Evolutionary conservation across 1,284 basidiomycete species (phyloP), one percentile per base, ranked within the genome.

Genomic region (Neotropicomus parvogracilis): DNA sequence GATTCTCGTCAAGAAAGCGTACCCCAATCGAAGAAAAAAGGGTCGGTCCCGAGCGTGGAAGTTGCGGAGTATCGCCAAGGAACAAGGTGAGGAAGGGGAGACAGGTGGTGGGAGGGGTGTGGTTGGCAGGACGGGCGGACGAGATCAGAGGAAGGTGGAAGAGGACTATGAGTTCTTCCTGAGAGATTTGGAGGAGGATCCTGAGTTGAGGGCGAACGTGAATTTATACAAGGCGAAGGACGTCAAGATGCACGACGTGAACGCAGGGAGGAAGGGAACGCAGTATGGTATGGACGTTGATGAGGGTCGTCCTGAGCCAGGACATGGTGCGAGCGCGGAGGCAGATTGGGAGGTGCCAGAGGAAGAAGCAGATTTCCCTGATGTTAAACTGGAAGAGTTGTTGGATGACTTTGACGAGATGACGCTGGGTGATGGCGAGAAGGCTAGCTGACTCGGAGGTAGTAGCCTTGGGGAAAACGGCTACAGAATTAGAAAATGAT

Each of bases 161-260:
- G 85, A 91, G 65, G 95, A 98, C 65, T 99, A 98, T 68, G 95
- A 98, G 73, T 60, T 92, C 54, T 99, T 99, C 83, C 73, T 99
- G 70, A 80, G 91, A 44, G 95, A 98, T 61, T 70, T 99, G 49
- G 95, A 98, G 70, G 95, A 99, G 69, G 95, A 99, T 71, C 86
- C 89, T 43, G 95, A 98, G 75, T 75, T 98, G 77, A 81, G 95
- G 44, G 78, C 80, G 14, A 83, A 83, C 14, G 86, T 99, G 62
- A 97, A 98, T 70, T 62, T 99, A 48, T 99, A 95, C 74, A 89
- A 88, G 70, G 73, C 80, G 14, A 73, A 74, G 52, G 75, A 77
- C 48, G 70, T 71, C 44, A 73, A 69, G 59, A 79, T 79, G 70
- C 67, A 56, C 0, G 67, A 59, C 6, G 60, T 60, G n/a, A 61